These are phyloP conservation scores for Aspergillus ochraceus DNA, from an alignment of 2,329 filamentous ascomycete genomes.

Conservation along the genomic window DNA sequence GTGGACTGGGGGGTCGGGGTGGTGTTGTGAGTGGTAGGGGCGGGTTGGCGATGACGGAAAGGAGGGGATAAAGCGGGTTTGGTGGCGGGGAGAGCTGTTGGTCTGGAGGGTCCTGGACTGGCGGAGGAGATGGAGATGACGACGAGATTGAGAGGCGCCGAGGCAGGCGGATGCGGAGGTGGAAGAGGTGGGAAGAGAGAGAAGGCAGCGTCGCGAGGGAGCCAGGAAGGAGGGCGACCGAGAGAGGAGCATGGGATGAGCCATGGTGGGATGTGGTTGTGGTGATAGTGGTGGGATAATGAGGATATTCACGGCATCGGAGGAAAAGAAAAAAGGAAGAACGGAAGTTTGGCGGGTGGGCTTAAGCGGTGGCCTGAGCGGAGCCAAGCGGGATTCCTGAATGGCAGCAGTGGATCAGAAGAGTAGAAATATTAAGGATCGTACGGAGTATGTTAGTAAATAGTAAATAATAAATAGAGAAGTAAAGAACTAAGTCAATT, in stretches of 20 bases:
- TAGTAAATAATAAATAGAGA: no score
- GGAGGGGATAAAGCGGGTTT: not conserved
- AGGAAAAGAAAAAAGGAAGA: not conserved
- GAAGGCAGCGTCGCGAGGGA: slow-evolving; percentile 3
- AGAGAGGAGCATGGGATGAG: slow-evolving; percentile 8
- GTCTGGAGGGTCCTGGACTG: not conserved
- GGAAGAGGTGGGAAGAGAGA: not conserved
- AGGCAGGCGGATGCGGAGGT: not conserved
- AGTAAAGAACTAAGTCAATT: no score
- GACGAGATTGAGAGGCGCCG: not conserved
- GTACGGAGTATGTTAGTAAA: no score
- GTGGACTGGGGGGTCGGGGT: slow-evolving; percentile 54
- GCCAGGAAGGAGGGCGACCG: not conserved
- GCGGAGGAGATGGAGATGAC: not conserved
- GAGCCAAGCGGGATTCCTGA: slow-evolving; percentile 11
- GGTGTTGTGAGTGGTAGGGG: slow-evolving; percentile 73
- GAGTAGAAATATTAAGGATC: no score
- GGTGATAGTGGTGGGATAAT: not conserved
- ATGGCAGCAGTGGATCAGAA: not conserved
- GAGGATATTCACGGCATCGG: not conserved
- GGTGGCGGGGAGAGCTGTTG: not conserved
- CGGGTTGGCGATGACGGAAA: slow-evolving; percentile 22
- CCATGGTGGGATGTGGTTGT: slow-evolving; percentile 5
- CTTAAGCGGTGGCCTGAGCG: slow-evolving; percentile 21
- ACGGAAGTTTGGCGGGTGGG: slow-evolving; percentile 1